Conservation (phyloP, 192 early-diverging fungal genomes). For the Rhizoclosmatium sp. region DNA sequence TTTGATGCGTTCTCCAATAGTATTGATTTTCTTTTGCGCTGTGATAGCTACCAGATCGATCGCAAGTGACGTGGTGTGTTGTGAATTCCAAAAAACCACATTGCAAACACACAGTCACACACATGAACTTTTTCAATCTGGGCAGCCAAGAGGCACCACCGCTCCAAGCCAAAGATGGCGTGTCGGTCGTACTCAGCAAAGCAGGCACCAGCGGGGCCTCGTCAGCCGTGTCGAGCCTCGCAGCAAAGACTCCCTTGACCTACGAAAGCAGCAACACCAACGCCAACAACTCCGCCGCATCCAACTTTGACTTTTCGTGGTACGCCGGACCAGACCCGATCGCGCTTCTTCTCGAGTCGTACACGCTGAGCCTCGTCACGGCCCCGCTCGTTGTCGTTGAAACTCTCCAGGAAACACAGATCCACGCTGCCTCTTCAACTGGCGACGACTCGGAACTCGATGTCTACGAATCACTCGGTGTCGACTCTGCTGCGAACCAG, state of each 20-base stretch:
- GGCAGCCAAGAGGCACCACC: not conserved
- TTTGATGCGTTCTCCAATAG: too few relatives aligned
- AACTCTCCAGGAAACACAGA: constrained; percentile 58
- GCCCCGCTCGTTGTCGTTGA: constrained; percentile 58
- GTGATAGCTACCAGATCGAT: too few relatives aligned
- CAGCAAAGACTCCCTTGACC: not conserved
- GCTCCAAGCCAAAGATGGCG: not conserved
- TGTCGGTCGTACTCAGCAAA: not conserved
- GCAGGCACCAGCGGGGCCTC: too few relatives aligned
- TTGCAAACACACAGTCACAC: too few relatives aligned
- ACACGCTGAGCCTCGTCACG: constrained; percentile 50
- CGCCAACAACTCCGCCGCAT: not conserved
- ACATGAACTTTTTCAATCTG: not conserved
- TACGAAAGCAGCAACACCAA: not conserved
- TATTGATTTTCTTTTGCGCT: too few relatives aligned
- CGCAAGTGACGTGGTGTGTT: too few relatives aligned
- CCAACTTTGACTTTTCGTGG: not conserved
- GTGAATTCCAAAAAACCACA: too few relatives aligned
- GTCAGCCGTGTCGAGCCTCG: not conserved
- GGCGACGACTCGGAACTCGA: constrained; percentile 21
- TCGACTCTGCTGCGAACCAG: not conserved
- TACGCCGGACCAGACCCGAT: constrained; percentile 3
- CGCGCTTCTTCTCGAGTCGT: constrained; percentile 36
- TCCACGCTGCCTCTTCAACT: not conserved
- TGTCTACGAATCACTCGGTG: constrained; percentile 38